Conservation (phyloP, 352 stramenopile species). For the Phytophthora podocarpi region DNA sequence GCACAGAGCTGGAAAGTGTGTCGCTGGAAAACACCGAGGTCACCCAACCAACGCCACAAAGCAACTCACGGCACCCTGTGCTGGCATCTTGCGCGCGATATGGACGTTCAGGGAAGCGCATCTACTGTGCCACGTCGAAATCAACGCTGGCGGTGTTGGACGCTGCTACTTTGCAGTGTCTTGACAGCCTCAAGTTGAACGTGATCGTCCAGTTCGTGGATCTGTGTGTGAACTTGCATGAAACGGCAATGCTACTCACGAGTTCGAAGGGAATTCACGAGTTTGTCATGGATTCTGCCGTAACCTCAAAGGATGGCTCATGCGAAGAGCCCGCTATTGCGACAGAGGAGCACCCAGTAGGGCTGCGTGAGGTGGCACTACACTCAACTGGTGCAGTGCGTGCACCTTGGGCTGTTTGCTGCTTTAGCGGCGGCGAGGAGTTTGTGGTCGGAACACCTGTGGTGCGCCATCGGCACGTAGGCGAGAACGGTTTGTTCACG, state of each 20-base stretch:
- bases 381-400: slow-evolving; percentile 74
- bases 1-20: slow-evolving; percentile 34
- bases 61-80: slow-evolving; percentile 59
- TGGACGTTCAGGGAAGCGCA: slow-evolving; percentile 51
- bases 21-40: slow-evolving; percentile 60
- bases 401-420: slow-evolving; percentile 74
- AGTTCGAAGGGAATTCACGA: slow-evolving; percentile 84
- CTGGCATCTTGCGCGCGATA: slow-evolving; percentile 61
- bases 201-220: slow-evolving; percentile 77
- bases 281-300: slow-evolving; percentile 30
- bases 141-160: slow-evolving; percentile 67
- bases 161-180: slow-evolving; percentile 45
- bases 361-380: slow-evolving; percentile 51
- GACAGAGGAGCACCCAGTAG: slow-evolving; percentile 12
- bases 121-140: slow-evolving; percentile 78
- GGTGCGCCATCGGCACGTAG: slow-evolving; percentile 79
- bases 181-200: slow-evolving; percentile 53
- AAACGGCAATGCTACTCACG: slow-evolving; percentile 61
- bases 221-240: slow-evolving; percentile 54
- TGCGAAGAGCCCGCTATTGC: neutral
- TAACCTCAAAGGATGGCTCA: slow-evolving; percentile 3
- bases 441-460: slow-evolving; percentile 80
- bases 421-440: slow-evolving; percentile 64
- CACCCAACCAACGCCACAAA: slow-evolving; percentile 47
- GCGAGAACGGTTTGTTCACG: slow-evolving; percentile 81